Evolutionary conservation across 2,329 filamentous ascomycete species (phyloP), one percentile per base, ranked within the genome.

Genomic region (Nothopassalora personata): DNA sequence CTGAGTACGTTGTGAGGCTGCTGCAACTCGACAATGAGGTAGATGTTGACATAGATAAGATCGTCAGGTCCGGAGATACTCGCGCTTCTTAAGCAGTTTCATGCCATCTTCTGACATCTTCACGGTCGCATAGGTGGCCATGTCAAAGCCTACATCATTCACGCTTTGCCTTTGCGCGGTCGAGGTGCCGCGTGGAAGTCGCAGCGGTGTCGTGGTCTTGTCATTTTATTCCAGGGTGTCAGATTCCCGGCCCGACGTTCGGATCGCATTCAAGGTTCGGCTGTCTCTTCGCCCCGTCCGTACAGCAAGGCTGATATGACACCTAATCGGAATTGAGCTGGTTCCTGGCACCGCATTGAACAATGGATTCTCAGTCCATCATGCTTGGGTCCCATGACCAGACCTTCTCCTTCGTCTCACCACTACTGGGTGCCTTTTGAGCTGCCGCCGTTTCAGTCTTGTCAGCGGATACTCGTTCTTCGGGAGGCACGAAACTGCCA

Each of bases 371-470:
- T 43, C 13, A 43, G 30, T 51, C 49, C n/a, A 51, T n/a, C 49
- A 51, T 51, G 27, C 23, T 30, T 34, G 49, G 49, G n/a, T 51
- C 49, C 49, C 49, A 51, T 51, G 49, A 31, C 49, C 49, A 51
- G n/a, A 19, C 30, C 49, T 51, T 51, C 46, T 49, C 46, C n/a
- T 51, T 13, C 27, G 8, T 13, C 5, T 28, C 23, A 28, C 23
- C 30, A 4, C 30, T 30, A 34, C 30, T 34, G 27, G n/a, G n/a
- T 51, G 30, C 23, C 30, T 51, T 51, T 18, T 15, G 27, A 11
- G 49, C 49, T 34, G 49, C 7, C 8, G 10, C 27, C n/a, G 49
- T 19, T 18, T 51, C 49, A 34, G 28, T 30, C 30, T 34, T 51
- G 10, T 31, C n/a, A 31, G 34, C 7, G 5, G 27, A 19, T n/a